These are phyloP conservation scores for Ustilago trichophora DNA, from an alignment of 1,284 basidiomycete species.

Conservation along the genomic window DNA sequence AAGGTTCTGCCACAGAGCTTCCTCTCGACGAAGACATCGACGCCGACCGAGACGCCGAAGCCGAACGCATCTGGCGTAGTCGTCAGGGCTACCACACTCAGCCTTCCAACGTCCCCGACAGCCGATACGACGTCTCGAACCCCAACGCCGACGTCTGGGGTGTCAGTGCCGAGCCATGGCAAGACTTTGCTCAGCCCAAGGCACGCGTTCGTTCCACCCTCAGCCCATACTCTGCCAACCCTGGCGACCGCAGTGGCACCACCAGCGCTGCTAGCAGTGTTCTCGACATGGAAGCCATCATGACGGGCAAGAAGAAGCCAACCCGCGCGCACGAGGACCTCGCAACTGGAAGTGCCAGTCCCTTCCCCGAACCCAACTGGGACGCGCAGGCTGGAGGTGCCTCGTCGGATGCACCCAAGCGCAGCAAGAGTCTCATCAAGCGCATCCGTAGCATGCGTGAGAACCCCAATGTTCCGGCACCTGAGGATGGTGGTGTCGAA, in stretches of 20 bases:
- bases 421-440: constrained; percentile 59
- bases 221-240: constrained; percentile 36
- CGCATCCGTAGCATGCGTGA: constrained; percentile 57
- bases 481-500: constrained; percentile 46
- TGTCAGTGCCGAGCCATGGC: constrained; percentile 63
- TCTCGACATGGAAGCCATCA: constrained; percentile 61
- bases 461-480: constrained; percentile 57
- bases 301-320: constrained; percentile 54
- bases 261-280: constrained; percentile 54
- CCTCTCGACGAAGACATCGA: constrained; percentile 38
- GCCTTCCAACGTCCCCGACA: constrained; percentile 40
- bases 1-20: constrained; percentile 30
- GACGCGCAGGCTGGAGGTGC: constrained; percentile 10
- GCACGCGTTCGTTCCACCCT: constrained; percentile 29
- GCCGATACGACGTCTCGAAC: constrained; percentile 49
- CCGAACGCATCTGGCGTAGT: constrained; percentile 41
- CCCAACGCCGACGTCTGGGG: constrained; percentile 64
- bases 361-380: constrained; percentile 56
- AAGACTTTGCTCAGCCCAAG: constrained; percentile 61
- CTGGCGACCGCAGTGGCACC: constrained; percentile 41
- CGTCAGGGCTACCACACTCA: constrained; percentile 47
- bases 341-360: constrained; percentile 47
- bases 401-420: constrained; percentile 40
- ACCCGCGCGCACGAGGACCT: constrained; percentile 16
- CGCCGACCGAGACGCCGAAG: constrained; percentile 41